These are phyloP conservation scores for Penicillium sp. DNA, from an alignment of 2,329 filamentous ascomycete genomes.

Conservation along the genomic window DNA sequence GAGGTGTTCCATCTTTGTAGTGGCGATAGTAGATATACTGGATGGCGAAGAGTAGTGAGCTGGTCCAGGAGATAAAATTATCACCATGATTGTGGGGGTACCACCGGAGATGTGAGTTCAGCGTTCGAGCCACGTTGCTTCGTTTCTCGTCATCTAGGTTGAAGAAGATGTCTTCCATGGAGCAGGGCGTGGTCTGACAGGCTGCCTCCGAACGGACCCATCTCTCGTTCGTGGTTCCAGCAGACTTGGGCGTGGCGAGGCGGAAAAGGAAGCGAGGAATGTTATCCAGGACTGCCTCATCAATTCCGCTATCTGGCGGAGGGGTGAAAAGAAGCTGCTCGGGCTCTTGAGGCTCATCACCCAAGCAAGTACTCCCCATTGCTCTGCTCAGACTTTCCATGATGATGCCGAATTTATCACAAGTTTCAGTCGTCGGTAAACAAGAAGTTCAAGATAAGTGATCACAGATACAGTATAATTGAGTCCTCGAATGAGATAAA, in stretches of 20 bases:
- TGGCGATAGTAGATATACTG: conserved; percentile 4
- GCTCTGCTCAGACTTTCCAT: neutral
- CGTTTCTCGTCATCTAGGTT: neutral
- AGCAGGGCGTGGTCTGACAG: too few relatives aligned
- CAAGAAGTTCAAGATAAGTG: neutral
- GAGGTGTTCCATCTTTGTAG: neutral
- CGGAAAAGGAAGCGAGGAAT: neutral
- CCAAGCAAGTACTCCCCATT: neutral
- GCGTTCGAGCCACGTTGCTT: neutral
- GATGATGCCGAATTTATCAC: neutral
- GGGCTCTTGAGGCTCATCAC: neutral
- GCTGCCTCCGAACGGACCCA: neutral
- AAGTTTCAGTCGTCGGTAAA: neutral
- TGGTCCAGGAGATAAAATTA: neutral
- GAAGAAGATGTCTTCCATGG: neutral
- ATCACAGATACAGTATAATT: neutral
- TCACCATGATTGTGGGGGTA: neutral
- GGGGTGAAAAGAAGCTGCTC: neutral
- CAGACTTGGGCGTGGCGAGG: neutral
- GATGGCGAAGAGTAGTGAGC: neutral
- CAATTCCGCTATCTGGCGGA: neutral
- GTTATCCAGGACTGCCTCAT: neutral
- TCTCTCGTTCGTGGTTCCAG: neutral
- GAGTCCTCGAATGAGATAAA: neutral
- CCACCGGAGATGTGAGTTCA: neutral